A percentile compares a stretch with the other conserved stretches of the same genome.
phyloP scores from a whole-genome alignment of 2,329 filamentous ascomycete species.

The Penicillium concentricum region DNA sequence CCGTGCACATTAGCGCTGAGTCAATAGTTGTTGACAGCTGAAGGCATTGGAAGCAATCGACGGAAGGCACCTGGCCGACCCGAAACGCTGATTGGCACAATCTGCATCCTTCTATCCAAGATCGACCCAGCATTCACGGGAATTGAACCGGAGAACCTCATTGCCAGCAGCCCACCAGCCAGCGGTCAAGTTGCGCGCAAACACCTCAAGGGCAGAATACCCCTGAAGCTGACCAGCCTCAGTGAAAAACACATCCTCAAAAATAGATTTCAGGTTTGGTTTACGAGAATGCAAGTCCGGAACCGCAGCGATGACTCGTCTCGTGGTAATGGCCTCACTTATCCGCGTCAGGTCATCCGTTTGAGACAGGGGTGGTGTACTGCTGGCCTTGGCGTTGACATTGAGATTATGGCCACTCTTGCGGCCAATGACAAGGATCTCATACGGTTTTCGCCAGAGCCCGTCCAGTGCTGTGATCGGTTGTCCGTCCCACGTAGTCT shows the following conservation, averaged over 20 bases:
- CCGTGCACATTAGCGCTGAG: neutral
- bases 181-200: slow-evolving; percentile 58
- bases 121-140: slow-evolving; percentile 50
- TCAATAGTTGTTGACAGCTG: neutral
- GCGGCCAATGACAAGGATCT: slow-evolving; percentile 53
- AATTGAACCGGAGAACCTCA: slow-evolving; percentile 62
- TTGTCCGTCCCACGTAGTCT: slow-evolving; percentile 55
- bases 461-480: slow-evolving; percentile 53
- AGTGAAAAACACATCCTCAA: slow-evolving; percentile 49
- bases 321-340: slow-evolving; percentile 31
- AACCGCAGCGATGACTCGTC: slow-evolving; percentile 57
- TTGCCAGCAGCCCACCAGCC: slow-evolving; percentile 64
- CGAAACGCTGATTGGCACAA: neutral
- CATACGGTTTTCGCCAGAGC: slow-evolving; percentile 61
- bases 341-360: slow-evolving; percentile 7
- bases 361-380: neutral
- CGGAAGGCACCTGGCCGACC: neutral
- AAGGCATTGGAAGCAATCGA: neutral
- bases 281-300: slow-evolving; percentile 66
- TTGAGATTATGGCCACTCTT: slow-evolving; percentile 19
- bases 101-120: neutral
- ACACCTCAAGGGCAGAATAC: slow-evolving; percentile 59
- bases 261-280: slow-evolving; percentile 57
- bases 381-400: slow-evolving; percentile 14
- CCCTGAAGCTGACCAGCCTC: neutral